Evolutionary conservation across 2,329 filamentous ascomycete genomes (phyloP).

Genomic region (Fusarium solani-melongenae): DNA sequence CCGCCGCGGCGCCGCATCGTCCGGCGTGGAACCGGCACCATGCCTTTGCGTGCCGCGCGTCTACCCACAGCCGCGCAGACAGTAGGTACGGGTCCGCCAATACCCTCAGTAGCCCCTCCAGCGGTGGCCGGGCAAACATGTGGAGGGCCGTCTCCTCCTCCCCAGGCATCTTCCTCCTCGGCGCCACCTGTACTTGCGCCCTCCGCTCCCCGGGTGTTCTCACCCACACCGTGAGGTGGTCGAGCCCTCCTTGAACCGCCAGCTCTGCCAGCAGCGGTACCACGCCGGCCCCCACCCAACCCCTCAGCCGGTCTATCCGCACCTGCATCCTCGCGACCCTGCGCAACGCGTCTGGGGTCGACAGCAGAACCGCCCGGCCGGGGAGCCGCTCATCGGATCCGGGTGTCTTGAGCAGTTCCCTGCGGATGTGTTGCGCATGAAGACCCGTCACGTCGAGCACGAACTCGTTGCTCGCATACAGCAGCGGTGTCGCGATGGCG

Average conservation of each 20-base stretch:
- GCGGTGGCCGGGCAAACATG: constrained; percentile 45
- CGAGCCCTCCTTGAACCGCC: constrained; percentile 46
- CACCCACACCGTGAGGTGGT: constrained; percentile 40
- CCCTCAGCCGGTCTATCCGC: constrained; percentile 45
- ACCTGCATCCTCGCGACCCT: constrained; percentile 45
- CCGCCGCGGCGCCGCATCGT: constrained; percentile 23
- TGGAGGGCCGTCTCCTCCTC: constrained; percentile 10
- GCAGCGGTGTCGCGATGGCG: constrained; percentile 46
- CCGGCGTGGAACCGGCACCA: constrained; percentile 57
- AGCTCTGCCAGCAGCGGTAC: constrained; percentile 47
- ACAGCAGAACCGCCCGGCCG: constrained; percentile 33
- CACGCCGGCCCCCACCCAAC: constrained; percentile 45
- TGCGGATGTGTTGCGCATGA: constrained; percentile 44
- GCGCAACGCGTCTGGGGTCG: constrained; percentile 38
- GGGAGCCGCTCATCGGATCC: constrained; percentile 28
- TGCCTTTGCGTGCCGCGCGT: constrained; percentile 48
- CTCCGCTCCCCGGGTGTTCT: constrained; percentile 20
- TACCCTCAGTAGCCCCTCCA: constrained; percentile 52
- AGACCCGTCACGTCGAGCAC: constrained; percentile 43
- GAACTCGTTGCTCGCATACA: constrained; percentile 49
- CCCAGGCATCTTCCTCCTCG: neutral
- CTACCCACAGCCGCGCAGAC: constrained; percentile 52
- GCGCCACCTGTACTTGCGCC: neutral
- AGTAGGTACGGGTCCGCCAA: constrained; percentile 59
- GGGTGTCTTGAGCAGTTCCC: constrained; percentile 32